Evolutionary conservation across 1,139 yeast genomes (phyloP), one percentile per base, ranked within the genome.

Genomic region (Ogataea hybrid): DNA sequence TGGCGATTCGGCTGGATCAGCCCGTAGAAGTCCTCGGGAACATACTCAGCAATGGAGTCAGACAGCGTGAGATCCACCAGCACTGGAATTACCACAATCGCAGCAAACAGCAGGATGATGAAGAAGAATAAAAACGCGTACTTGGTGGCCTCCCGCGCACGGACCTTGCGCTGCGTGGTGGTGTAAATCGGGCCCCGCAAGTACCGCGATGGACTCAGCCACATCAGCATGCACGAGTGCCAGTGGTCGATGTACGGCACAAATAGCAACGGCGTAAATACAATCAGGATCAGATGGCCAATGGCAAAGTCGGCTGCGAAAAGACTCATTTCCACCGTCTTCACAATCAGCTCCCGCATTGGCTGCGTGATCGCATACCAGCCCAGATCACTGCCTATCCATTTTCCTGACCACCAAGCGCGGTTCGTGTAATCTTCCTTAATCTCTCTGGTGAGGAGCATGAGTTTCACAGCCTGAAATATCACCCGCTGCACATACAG

Each of bases 391-490:
- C 76, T 71, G 10, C 64, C 66, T 31, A 72, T 58, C 96, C 96
- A 87, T 38, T 70, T 72, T 0, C 95, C 96, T 0, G 87, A 76
- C 96, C 96, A 88, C 95, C 96, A 88, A 0, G 90, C 81, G 21
- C 72, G 58, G 54, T 84, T 84, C 2, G 84, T 60, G 28, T 65
- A 64, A 46, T 77, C 81, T 46, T 72, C 76, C 32, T 69, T 71
- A 47, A 76, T 65, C 55, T 87, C 95, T 44, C 83, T 68, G 0
- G 90, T 71, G 12, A 85, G 58, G 4, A 76, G 52, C 4, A 77
- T 37, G 2, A 77, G 62, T 3, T 76, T 67, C 1, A 75, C 49
- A 1, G 72, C 49, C 32, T 78, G 73, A 44, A 77, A 71, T 1
- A 83, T n/a, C 6, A 75, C 56, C 15, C 77, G 67, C 47, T 85